Percentiles rank a stretch among this genome's conserved stretches.
These are phyloP conservation scores for Artemisia tridentata DNA, from an alignment of 129 eudicot species.

Conservation along the genomic window DNA sequence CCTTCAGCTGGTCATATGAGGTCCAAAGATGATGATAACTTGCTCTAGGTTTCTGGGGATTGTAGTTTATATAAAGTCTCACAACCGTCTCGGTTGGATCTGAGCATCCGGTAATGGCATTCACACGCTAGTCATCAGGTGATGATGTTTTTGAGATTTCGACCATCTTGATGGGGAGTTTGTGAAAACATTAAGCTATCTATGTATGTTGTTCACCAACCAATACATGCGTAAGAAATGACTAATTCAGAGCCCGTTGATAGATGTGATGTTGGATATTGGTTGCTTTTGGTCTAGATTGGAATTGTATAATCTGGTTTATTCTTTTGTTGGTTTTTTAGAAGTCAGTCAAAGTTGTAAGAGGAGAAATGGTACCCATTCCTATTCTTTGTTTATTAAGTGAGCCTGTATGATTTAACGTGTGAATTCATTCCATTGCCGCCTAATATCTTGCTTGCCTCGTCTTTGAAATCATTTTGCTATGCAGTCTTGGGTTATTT, in stretches of 20 bases:
- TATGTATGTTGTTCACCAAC: conserved; percentile 21
- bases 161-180: conserved; percentile 7
- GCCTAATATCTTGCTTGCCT: no score
- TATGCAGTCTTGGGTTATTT: no score
- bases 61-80: conserved; percentile 2
- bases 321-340: conserved; percentile 24
- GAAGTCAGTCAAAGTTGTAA: conserved; percentile 17
- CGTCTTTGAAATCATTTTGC: no score
- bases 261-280: conserved; percentile 3
- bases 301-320: conserved; percentile 23
- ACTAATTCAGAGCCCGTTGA: neutral
- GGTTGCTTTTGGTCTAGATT: conserved; percentile 17
- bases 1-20: conserved; percentile 19
- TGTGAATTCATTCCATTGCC: conserved; percentile 1
- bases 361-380: conserved; percentile 19
- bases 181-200: conserved; percentile 2
- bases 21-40: conserved; percentile 13
- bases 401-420: conserved; percentile 12
- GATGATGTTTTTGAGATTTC: conserved; percentile 16
- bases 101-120: conserved; percentile 9
- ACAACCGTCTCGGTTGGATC: conserved; percentile 28
- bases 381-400: conserved; percentile 20
- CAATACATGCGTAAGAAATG: conserved; percentile 6
- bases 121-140: conserved; percentile 8
- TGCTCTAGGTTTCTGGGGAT: neutral